Conservation (phyloP, 768 basidiomycete species). For the Tulasnella sp. region DNA sequence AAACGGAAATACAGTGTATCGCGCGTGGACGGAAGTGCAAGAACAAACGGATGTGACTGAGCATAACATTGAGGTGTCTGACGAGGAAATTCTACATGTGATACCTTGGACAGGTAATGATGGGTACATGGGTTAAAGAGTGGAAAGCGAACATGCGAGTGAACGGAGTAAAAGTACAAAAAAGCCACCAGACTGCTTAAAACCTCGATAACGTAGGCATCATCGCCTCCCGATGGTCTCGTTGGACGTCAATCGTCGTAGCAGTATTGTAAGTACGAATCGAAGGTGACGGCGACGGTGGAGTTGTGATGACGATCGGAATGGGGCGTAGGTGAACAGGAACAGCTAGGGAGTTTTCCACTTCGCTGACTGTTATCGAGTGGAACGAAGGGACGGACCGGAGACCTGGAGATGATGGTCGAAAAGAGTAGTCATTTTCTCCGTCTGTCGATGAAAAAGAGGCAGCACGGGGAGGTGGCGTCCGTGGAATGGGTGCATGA, state of each 20-base stretch:
- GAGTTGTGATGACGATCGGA: conserved; percentile 15
- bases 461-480: not conserved
- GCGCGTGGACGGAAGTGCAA: not conserved
- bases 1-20: not conserved
- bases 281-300: conserved; percentile 12
- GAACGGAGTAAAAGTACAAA: not conserved
- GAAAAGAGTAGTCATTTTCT: not conserved
- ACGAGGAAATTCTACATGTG: not conserved
- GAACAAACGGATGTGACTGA: not conserved
- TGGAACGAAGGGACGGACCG: not conserved
- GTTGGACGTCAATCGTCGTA: not conserved
- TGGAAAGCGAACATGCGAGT: not conserved
- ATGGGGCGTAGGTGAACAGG: conserved; percentile 12
- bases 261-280: not conserved
- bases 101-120: not conserved
- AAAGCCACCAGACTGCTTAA: not conserved
- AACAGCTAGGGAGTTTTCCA: not conserved
- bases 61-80: not conserved
- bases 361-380: not conserved
- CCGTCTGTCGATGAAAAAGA: not conserved
- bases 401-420: not conserved
- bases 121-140: not conserved
- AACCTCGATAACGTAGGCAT: not conserved
- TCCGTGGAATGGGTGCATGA: not conserved
- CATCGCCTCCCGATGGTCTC: not conserved